Conservation (phyloP, 78 protist genomes). For the Dictyostelium firmibasis region DNA sequence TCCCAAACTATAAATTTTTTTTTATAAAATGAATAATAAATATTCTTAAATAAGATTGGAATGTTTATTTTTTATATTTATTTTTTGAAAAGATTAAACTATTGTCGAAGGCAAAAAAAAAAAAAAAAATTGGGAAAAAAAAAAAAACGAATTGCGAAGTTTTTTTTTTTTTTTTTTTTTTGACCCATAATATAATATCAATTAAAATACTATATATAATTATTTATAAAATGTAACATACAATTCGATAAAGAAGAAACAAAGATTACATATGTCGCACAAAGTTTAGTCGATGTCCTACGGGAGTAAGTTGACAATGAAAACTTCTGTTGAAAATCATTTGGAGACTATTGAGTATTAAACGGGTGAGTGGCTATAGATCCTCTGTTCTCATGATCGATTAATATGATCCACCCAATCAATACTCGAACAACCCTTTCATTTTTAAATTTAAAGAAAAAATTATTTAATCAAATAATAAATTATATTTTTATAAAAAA, state of each 20-base stretch:
- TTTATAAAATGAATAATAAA: no score
- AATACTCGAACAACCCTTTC: not conserved
- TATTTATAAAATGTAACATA: no score
- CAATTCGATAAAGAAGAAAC: not conserved
- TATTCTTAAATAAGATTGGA: no score
- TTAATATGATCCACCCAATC: not conserved
- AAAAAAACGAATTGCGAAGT: no score
- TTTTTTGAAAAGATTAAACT: no score
- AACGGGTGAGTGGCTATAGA: not conserved
- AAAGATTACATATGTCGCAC: not conserved
- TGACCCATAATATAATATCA: no score
- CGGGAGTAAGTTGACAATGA: not conserved
- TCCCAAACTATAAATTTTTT: no score
- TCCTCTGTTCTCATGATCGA: not conserved
- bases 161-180: not conserved
- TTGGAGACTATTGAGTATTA: not conserved
- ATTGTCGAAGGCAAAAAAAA: no score
- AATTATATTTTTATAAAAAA: no score
- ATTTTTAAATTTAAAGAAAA: not conserved
- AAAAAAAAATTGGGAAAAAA: not conserved
- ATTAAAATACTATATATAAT: no score
- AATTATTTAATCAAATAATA: not conserved
- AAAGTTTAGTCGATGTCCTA: not conserved
- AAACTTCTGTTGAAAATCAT: not conserved
- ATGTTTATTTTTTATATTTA: no score